Evolutionary conservation across 345 rosid genomes (phyloP).

Genomic region (Triadica sebifera): DNA sequence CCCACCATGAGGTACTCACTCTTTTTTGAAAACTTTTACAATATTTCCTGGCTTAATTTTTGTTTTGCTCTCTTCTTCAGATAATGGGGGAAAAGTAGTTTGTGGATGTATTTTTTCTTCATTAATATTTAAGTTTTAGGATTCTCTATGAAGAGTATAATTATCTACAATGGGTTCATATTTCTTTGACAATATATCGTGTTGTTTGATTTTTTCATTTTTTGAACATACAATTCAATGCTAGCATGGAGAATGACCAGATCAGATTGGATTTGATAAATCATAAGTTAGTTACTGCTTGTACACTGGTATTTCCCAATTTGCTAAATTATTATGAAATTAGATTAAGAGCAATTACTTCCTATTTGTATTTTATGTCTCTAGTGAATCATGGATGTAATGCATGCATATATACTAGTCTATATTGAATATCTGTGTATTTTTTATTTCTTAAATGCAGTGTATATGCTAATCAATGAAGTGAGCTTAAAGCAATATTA

Average conservation of each 20-base stretch:
- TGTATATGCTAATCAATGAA: neutral
- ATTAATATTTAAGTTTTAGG: neutral
- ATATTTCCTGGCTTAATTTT: neutral
- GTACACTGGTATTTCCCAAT: neutral
- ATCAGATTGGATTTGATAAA: neutral
- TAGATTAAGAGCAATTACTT: neutral
- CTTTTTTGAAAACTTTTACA: neutral
- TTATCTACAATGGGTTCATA: neutral
- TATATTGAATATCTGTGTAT: neutral
- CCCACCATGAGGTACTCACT: slow-evolving; percentile 60
- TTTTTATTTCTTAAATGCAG: neutral
- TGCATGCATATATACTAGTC: neutral
- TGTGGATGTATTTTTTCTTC: neutral
- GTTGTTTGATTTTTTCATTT: neutral
- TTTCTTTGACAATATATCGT: neutral
- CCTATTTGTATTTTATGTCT: neutral
- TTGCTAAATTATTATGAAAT: neutral
- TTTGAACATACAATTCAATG: neutral
- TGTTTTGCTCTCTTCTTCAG: neutral
- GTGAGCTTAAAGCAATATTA: neutral
- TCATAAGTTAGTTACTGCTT: neutral
- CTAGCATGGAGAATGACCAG: neutral
- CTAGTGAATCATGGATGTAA: neutral
- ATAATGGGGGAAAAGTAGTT: neutral
- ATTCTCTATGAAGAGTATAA: neutral